Evolutionary conservation across 129 eudicot genomes (phyloP).

Genomic region (Helianthus tuberosus): DNA sequence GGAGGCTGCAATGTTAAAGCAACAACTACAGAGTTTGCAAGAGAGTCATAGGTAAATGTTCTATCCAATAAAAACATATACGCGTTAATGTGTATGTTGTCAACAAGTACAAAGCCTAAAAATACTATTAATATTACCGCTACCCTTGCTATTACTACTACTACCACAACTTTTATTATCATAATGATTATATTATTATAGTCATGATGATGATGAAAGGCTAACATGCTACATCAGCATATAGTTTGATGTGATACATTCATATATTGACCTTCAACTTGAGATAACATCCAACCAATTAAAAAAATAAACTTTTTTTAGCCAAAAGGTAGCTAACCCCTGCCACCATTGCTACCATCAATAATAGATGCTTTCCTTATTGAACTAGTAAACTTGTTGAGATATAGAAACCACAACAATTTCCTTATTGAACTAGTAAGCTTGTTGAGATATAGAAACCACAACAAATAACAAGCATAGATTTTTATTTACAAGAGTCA

Average conservation of each 20-base stretch:
- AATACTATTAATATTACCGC: no score
- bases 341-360: background rate
- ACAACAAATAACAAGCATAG: background rate
- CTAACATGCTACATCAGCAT: background rate
- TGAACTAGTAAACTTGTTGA: background rate
- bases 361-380: background rate
- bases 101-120: slow-evolving; percentile 7
- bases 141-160: no score
- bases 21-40: slow-evolving; percentile 76
- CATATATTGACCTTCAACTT: background rate
- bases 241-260: background rate
- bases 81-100: background rate
- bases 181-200: no score
- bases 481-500: slow-evolving; percentile 5
- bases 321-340: background rate
- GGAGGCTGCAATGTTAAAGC: slow-evolving; percentile 74
- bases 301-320: background rate
- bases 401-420: background rate
- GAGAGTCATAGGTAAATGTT: slow-evolving; percentile 63
- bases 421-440: background rate
- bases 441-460: background rate
- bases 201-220: background rate
- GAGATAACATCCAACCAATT: background rate
- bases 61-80: background rate
- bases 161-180: no score